A percentile compares a stretch with the other conserved stretches of the same genome.
These are phyloP conservation scores for Lignosus rhinocerotis DNA, from an alignment of 1,284 basidiomycete species.

Conservation along the genomic window DNA sequence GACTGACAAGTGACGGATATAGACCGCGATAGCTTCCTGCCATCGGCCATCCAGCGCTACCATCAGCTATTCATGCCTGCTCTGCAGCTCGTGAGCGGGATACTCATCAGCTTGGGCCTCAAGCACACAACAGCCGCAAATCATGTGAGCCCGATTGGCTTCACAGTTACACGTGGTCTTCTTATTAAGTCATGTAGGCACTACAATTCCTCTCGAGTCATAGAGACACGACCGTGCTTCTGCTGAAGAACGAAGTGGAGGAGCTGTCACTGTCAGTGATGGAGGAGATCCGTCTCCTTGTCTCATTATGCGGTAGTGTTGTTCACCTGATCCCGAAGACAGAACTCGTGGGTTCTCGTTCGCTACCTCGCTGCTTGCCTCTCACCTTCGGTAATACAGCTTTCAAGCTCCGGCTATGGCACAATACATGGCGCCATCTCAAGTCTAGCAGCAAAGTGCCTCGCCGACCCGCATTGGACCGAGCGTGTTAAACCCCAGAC, in stretches of 20 bases:
- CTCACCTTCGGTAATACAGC: conserved; percentile 36
- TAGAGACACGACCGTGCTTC: conserved; percentile 76
- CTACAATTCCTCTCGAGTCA: conserved; percentile 78
- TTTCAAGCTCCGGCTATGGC: conserved; percentile 75
- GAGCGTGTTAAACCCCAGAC: conserved; percentile 65
- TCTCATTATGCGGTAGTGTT: conserved; percentile 67
- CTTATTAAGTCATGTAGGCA: conserved; percentile 43
- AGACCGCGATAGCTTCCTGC: conserved; percentile 87
- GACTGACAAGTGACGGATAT: conserved; percentile 1
- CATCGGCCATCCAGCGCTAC: conserved; percentile 85
- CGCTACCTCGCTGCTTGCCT: neutral
- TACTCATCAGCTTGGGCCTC: conserved; percentile 67
- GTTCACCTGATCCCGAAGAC: conserved; percentile 71
- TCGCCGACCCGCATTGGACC: conserved; percentile 66
- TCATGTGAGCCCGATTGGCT: conserved; percentile 48
- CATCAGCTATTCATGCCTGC: conserved; percentile 87
- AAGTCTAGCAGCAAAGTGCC: conserved; percentile 71
- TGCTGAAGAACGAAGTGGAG: conserved; percentile 73
- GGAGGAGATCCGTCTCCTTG: conserved; percentile 76
- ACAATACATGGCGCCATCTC: conserved; percentile 83
- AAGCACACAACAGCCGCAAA: conserved; percentile 65
- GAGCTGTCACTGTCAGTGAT: conserved; percentile 66
- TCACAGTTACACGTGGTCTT: neutral
- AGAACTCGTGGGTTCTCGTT: conserved; percentile 63
- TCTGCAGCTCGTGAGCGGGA: conserved; percentile 74